phyloP scores from a whole-genome alignment of 2,329 filamentous ascomycete genomes.

The Macrophomina tecta region DNA sequence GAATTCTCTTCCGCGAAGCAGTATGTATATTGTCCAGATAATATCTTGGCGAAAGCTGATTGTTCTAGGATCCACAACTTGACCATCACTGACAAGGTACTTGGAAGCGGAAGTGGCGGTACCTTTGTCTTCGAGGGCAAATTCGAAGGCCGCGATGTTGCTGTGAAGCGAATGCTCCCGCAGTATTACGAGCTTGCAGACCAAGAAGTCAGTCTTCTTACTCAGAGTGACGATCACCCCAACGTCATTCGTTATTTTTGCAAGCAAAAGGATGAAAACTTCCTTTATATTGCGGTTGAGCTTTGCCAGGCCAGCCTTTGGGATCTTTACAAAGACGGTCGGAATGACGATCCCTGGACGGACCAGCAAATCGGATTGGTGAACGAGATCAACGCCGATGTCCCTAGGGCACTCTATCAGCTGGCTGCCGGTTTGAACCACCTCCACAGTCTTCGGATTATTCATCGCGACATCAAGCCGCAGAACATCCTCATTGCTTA shows the following conservation, averaged over 20 bases:
- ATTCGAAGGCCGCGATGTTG: slow-evolving; percentile 90
- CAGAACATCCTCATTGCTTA: slow-evolving; percentile 91
- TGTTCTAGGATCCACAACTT: slow-evolving; percentile 61
- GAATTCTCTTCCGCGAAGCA: slow-evolving; percentile 54
- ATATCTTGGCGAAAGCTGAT: not conserved
- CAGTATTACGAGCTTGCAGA: slow-evolving; percentile 96
- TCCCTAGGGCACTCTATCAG: slow-evolving; percentile 82
- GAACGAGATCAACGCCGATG: slow-evolving; percentile 73
- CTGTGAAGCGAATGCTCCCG: slow-evolving; percentile 94
- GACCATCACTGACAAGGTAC: slow-evolving; percentile 64
- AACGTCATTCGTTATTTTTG: slow-evolving; percentile 98
- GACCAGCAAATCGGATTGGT: slow-evolving; percentile 71
- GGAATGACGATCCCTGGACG: slow-evolving; percentile 55
- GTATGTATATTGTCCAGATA: slow-evolving; percentile 1
- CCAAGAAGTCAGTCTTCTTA: slow-evolving; percentile 86
- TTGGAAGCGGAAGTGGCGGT: slow-evolving; percentile 88
- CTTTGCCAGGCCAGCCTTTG: slow-evolving; percentile 92
- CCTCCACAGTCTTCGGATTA: slow-evolving; percentile 88
- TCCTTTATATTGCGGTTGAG: slow-evolving; percentile 95
- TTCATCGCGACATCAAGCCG: slow-evolving; percentile 95
- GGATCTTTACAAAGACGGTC: slow-evolving; percentile 78
- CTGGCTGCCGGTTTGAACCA: slow-evolving; percentile 89
- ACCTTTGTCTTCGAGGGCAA: slow-evolving; percentile 94
- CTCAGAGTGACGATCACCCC: slow-evolving; percentile 93
- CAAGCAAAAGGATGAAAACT: slow-evolving; percentile 84